A percentile compares a stretch with the other conserved stretches of the same genome.
phyloP scores from a whole-genome alignment of 1,139 yeast genomes.

The Yamadazyma dendronema region DNA sequence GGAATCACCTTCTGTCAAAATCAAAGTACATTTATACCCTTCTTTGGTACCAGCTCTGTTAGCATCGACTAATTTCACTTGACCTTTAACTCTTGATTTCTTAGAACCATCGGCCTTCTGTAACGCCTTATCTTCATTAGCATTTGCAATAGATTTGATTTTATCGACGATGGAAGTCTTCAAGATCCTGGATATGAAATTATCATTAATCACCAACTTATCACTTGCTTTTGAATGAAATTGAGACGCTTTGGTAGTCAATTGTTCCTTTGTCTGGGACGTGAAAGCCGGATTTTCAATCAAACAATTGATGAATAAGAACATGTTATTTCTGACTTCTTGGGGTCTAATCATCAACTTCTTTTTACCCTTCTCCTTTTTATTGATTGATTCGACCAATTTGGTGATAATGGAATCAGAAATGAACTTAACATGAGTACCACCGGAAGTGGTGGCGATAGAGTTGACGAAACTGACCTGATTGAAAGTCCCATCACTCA shows the following conservation, averaged over 20 bases:
- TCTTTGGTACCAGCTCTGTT: conserved; percentile 95
- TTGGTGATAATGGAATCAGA: conserved; percentile 82
- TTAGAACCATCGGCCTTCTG: conserved; percentile 89
- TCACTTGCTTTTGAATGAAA: conserved; percentile 75
- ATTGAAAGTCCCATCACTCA: conserved; percentile 83
- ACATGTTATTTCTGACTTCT: conserved; percentile 89
- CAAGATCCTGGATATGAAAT: conserved; percentile 65
- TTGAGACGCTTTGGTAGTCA: conserved; percentile 83
- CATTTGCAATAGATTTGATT: conserved; percentile 77
- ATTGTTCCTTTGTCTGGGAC: conserved; percentile 94
- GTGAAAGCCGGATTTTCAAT: conserved; percentile 97
- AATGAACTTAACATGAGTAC: conserved; percentile 88
- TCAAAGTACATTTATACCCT: conserved; percentile 87
- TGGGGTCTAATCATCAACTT: conserved; percentile 76
- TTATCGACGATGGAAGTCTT: conserved; percentile 83
- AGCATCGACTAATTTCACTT: conserved; percentile 92
- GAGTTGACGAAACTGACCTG: conserved; percentile 97
- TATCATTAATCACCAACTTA: conserved; percentile 66
- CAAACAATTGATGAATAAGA: conserved; percentile 85
- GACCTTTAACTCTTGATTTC: conserved; percentile 83
- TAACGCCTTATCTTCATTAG: conserved; percentile 84
- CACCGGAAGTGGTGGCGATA: conserved; percentile 96
- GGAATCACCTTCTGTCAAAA: conserved; percentile 96
- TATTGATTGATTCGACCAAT: conserved; percentile 56
- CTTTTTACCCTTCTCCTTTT: conserved; percentile 75